Conservation (phyloP, 2,329 filamentous ascomycete species). For the Sarocladium brachiariae region DNA sequence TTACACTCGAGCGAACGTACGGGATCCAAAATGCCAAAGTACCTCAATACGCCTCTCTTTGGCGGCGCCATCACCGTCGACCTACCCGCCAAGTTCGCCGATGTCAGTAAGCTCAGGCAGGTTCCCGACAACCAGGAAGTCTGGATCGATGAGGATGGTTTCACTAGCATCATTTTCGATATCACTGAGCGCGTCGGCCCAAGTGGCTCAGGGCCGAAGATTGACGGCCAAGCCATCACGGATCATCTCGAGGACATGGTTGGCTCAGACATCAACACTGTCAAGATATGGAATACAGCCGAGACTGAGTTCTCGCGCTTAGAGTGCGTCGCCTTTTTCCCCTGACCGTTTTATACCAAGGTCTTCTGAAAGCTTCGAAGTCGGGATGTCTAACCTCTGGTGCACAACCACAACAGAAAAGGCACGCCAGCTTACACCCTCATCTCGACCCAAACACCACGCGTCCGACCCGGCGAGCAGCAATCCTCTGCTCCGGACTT, state of each 20-base stretch:
- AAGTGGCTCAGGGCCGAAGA: conserved; percentile 40
- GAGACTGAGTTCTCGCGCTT: conserved; percentile 52
- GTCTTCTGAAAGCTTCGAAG: too few relatives aligned
- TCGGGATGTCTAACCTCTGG: not conserved
- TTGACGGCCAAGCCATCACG: conserved; percentile 63
- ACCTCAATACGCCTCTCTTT: conserved; percentile 55
- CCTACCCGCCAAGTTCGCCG: conserved; percentile 60
- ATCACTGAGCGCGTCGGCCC: conserved; percentile 73
- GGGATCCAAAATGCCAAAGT: conserved; percentile 24
- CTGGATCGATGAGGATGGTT: conserved; percentile 76
- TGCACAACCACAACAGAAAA: conserved; percentile 15
- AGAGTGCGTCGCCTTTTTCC: conserved; percentile 31
- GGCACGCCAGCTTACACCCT: conserved; percentile 60
- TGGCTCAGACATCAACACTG: conserved; percentile 51
- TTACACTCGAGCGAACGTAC: not conserved
- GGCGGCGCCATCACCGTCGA: conserved; percentile 66
- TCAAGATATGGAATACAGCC: conserved; percentile 61
- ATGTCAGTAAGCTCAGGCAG: conserved; percentile 68
- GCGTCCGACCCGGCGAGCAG: conserved; percentile 25
- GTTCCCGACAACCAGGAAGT: conserved; percentile 89
- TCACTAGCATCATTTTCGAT: conserved; percentile 83
- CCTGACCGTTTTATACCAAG: conserved; percentile 20
- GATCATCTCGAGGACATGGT: conserved; percentile 65
- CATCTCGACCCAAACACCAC: conserved; percentile 56
- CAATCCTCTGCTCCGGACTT: conserved; percentile 45